Conservation (phyloP, 2,329 filamentous ascomycete genomes). For the Alternaria burnsii region DNA sequence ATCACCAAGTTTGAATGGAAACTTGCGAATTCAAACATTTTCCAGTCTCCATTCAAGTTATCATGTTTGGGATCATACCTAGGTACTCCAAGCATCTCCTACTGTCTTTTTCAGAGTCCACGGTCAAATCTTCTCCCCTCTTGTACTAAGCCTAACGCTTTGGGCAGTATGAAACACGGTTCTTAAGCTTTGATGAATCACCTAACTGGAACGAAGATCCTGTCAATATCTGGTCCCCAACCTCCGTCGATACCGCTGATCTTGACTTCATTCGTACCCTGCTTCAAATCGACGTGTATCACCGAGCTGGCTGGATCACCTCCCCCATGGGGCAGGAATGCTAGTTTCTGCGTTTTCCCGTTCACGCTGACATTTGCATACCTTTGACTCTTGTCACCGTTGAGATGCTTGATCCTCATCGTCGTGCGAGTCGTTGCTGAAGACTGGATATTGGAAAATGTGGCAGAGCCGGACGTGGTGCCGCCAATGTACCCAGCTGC, state of each 20-base stretch:
- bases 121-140: background rate
- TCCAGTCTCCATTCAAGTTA: background rate
- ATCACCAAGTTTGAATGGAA: background rate
- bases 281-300: conserved; percentile 59
- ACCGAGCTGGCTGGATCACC: conserved; percentile 58
- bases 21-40: background rate
- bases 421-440: conserved; percentile 59
- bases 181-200: background rate
- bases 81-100: background rate
- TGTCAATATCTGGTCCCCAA: conserved; percentile 64
- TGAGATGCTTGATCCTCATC: conserved; percentile 64
- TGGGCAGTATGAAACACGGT: background rate
- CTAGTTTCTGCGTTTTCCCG: conserved; percentile 59
- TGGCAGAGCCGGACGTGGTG: conserved; percentile 59
- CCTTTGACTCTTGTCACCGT: conserved; percentile 63
- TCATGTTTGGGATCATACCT: background rate
- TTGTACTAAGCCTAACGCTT: no score
- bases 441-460: conserved; percentile 59
- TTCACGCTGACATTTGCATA: conserved; percentile 66
- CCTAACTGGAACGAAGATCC: conserved; percentile 61
- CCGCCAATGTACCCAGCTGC: conserved; percentile 60
- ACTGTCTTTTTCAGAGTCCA: background rate
- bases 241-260: conserved; percentile 55
- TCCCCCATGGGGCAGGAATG: conserved; percentile 63
- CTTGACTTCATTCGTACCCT: conserved; percentile 60